A percentile compares a stretch with the other conserved stretches of the same genome.
Conservation (phyloP, 2,329 filamentous ascomycete genomes). For the Scedosporium aurantiacum region DNA sequence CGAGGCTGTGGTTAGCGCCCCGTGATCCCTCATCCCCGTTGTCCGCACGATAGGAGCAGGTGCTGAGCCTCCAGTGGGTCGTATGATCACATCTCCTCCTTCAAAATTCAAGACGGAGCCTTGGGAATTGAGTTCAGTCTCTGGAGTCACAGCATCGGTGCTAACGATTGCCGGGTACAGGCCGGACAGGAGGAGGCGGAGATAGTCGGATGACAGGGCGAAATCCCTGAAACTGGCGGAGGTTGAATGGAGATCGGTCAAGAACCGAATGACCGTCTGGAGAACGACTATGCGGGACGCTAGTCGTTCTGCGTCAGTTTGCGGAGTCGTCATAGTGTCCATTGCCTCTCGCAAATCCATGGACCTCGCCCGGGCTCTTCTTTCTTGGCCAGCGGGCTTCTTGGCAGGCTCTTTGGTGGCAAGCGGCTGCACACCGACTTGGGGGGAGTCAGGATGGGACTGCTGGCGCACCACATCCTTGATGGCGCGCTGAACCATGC, state of each 20-base stretch:
- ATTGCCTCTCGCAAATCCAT: conserved; percentile 56
- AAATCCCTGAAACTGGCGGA: conserved; percentile 77
- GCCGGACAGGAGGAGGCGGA: conserved; percentile 65
- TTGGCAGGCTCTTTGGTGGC: background rate
- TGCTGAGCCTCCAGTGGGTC: conserved; percentile 54
- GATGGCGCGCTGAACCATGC: conserved; percentile 79
- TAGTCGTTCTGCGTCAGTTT: conserved; percentile 8
- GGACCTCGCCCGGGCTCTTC: conserved; percentile 42
- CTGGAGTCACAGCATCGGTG: conserved; percentile 69
- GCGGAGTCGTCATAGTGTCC: conserved; percentile 18
- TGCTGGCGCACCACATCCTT: conserved; percentile 56
- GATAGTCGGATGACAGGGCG: conserved; percentile 65
- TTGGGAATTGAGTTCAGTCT: conserved; percentile 76
- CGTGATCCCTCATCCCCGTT: background rate
- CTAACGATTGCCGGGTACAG: conserved; percentile 84
- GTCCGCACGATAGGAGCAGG: conserved; percentile 58
- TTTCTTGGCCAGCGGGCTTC: background rate
- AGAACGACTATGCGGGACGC: conserved; percentile 51
- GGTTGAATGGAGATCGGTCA: conserved; percentile 66
- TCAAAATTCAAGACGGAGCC: conserved; percentile 76
- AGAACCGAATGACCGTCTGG: conserved; percentile 65
- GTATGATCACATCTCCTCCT: conserved; percentile 73
- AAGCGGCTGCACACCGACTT: background rate
- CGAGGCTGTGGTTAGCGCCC: background rate
- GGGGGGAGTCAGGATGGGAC: conserved; percentile 46